phyloP scores from a whole-genome alignment of 2,329 filamentous ascomycete species.

The Hypomyces rosellus region DNA sequence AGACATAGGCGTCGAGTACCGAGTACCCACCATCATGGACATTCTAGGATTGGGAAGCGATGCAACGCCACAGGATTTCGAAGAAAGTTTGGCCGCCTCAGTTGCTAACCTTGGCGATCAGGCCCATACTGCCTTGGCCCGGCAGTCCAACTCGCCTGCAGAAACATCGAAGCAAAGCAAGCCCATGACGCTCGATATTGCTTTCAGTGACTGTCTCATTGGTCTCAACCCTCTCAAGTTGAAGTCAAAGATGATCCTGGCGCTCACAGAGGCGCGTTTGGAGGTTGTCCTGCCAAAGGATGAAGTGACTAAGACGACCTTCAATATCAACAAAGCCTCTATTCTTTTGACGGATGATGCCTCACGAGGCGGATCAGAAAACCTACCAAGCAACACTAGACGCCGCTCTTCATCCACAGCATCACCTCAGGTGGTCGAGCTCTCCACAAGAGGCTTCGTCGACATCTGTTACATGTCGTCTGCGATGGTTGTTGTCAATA shows the following conservation, averaged over 20 bases:
- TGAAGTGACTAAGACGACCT: slow-evolving; percentile 54
- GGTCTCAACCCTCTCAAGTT: slow-evolving; percentile 76
- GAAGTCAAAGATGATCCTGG: slow-evolving; percentile 68
- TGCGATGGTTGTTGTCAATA: slow-evolving; percentile 60
- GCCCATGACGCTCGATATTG: slow-evolving; percentile 64
- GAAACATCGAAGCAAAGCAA: slow-evolving; percentile 35
- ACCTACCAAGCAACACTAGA: slow-evolving; percentile 13
- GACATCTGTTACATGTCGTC: slow-evolving; percentile 83
- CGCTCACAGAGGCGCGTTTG: slow-evolving; percentile 71
- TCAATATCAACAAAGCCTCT: slow-evolving; percentile 73
- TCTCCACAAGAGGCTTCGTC: slow-evolving; percentile 68
- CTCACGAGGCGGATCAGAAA: slow-evolving; percentile 22
- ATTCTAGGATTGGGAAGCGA: slow-evolving; percentile 64
- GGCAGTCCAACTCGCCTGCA: slow-evolving; percentile 19
- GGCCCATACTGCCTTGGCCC: slow-evolving; percentile 42
- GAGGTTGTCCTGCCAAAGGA: slow-evolving; percentile 61
- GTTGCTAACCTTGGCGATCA: slow-evolving; percentile 69
- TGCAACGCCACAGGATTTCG: slow-evolving; percentile 64
- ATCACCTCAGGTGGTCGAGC: slow-evolving; percentile 47
- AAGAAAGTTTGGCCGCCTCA: slow-evolving; percentile 69
- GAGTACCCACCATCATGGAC: slow-evolving; percentile 75
- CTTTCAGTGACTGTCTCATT: slow-evolving; percentile 72
- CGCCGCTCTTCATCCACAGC: slow-evolving; percentile 29
- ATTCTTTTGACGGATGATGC: slow-evolving; percentile 77
- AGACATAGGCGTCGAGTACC: slow-evolving; percentile 82